phyloP scores from a whole-genome alignment of 345 rosid genomes.

The Lumnitzera littorea region DNA sequence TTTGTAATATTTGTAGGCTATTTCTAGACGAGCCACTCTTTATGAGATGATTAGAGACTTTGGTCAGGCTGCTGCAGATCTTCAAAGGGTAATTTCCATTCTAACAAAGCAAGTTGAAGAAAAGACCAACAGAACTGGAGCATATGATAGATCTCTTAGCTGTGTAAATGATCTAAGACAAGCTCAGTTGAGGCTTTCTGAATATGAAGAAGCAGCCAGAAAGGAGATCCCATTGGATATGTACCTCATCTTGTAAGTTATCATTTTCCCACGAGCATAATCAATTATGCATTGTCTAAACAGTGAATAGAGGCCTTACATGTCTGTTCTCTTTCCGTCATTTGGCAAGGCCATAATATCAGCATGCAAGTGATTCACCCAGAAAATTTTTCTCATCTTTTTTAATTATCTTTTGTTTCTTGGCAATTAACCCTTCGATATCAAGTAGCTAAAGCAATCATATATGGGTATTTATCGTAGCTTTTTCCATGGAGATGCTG shows the following conservation, averaged over 20 bases:
- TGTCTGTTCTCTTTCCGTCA: too few species aligned
- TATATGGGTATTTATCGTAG: too few species aligned
- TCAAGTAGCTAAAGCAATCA: too few species aligned
- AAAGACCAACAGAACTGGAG: constrained; percentile 34
- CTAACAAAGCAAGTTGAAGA: constrained; percentile 59
- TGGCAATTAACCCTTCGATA: too few species aligned
- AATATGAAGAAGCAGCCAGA: constrained; percentile 67
- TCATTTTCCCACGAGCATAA: background rate
- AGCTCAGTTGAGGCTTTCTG: constrained; percentile 49
- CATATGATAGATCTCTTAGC: constrained; percentile 39
- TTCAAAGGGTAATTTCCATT: constrained; percentile 50
- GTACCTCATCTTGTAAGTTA: constrained; percentile 89
- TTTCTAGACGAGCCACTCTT: constrained; percentile 79
- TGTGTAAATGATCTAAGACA: constrained; percentile 58
- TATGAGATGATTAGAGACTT: constrained; percentile 86
- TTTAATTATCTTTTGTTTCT: too few species aligned
- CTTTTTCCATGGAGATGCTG: too few species aligned
- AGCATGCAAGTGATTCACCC: too few species aligned
- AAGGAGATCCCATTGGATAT: constrained; percentile 65
- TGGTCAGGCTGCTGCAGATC: constrained; percentile 78
- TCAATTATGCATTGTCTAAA: background rate
- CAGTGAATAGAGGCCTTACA: background rate
- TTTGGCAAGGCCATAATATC: too few species aligned
- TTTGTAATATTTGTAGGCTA: constrained; percentile 42
- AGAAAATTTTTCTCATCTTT: too few species aligned